These are phyloP conservation scores for Carex pumila DNA, from an alignment of 176 grass and related monocot species.

Conservation along the genomic window DNA sequence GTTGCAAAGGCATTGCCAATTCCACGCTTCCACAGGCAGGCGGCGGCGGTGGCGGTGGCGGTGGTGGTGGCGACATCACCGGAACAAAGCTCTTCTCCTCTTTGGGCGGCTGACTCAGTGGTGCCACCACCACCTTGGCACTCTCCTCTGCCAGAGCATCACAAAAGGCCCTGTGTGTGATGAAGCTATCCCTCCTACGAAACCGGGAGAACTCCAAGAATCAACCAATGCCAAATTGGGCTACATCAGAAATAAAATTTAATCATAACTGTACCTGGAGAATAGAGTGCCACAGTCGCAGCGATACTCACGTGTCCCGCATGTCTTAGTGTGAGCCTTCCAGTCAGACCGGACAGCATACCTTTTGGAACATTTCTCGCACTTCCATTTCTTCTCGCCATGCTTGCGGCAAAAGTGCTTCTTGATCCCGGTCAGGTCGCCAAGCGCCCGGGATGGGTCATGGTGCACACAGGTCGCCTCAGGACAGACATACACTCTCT, in stretches of 20 bases:
- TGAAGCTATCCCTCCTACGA: constrained; percentile 87
- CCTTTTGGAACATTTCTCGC: constrained; percentile 89
- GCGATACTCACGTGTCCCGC: constrained; percentile 83
- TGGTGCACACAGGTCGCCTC: constrained; percentile 77
- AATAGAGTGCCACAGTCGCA: constrained; percentile 93
- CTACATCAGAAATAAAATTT: too few species aligned
- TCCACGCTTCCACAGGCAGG: background rate
- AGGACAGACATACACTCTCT: constrained; percentile 88
- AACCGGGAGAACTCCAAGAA: too few species aligned
- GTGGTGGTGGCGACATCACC: background rate
- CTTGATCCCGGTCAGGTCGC: constrained; percentile 88
- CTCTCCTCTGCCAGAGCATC: constrained; percentile 88
- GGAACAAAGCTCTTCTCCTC: constrained; percentile 19
- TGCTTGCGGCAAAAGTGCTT: constrained; percentile 97
- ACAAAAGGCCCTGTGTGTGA: constrained; percentile 96
- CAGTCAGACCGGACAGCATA: constrained; percentile 95
- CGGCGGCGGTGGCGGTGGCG: background rate
- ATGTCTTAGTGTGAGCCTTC: constrained; percentile 87
- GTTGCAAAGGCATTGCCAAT: constrained; percentile 23
- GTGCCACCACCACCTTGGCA: constrained; percentile 39
- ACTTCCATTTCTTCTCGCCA: constrained; percentile 98
- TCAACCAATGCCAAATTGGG: too few species aligned
- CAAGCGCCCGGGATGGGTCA: constrained; percentile 58
- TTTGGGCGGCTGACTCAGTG: background rate
- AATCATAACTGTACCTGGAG: constrained; percentile 6